phyloP scores from a whole-genome alignment of 78 protist genomes.

The Dictyostelium brefeldianum region DNA sequence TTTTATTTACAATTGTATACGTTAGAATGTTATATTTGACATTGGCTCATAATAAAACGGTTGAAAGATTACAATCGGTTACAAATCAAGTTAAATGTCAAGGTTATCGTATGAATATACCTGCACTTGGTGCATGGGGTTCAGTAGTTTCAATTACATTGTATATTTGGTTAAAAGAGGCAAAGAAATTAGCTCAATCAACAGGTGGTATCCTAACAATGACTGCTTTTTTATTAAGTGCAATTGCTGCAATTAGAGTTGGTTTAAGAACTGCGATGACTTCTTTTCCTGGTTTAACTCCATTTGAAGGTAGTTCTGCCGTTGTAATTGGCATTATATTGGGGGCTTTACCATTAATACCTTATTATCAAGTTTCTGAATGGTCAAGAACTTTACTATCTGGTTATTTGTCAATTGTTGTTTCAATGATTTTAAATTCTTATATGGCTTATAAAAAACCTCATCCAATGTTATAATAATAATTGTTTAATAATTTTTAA shows the following conservation, averaged over 20 bases:
- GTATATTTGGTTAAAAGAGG: conserved; percentile 71
- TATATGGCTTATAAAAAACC: conserved; percentile 66
- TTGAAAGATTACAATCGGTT: conserved; percentile 23
- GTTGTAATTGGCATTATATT: conserved; percentile 58
- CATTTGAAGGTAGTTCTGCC: conserved; percentile 76
- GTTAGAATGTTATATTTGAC: conserved; percentile 70
- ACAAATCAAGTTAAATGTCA: conserved; percentile 22
- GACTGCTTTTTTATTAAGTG: conserved; percentile 52
- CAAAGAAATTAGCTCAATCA: conserved; percentile 41
- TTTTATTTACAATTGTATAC: conserved; percentile 37
- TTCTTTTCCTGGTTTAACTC: conserved; percentile 68
- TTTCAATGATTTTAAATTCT: conserved; percentile 69
- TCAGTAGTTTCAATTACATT: conserved; percentile 47
- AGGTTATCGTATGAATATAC: conserved; percentile 51
- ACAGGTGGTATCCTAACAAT: conserved; percentile 75
- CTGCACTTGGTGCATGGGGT: conserved; percentile 72
- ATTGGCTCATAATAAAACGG: conserved; percentile 66
- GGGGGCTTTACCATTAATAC: conserved; percentile 77
- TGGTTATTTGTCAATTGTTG: conserved; percentile 60
- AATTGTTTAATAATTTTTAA: no score
- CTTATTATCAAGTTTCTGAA: conserved; percentile 56
- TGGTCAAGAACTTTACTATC: conserved; percentile 67
- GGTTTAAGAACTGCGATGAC: conserved; percentile 68
- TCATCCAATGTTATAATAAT: conserved; percentile 51
- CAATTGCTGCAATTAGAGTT: conserved; percentile 67